phyloP scores from a whole-genome alignment of 179 eudicot species.

The Camellia oleifera region DNA sequence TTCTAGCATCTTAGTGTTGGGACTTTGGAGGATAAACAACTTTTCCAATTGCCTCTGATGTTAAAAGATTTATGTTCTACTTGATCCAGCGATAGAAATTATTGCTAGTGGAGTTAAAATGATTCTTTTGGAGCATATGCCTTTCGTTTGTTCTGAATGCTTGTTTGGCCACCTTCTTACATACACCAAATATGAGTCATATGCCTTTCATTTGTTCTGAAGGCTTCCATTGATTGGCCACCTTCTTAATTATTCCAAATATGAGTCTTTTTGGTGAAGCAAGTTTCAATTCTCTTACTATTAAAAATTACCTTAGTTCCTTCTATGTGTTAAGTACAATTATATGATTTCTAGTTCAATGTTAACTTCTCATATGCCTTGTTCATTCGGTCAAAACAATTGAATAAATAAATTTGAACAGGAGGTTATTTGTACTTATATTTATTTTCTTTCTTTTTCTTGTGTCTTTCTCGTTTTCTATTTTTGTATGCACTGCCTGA shows the following conservation, averaged over 20 bases:
- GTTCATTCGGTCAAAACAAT: neutral
- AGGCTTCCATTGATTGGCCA: too few species aligned
- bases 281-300: neutral
- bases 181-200: too few species aligned
- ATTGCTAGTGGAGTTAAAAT: neutral
- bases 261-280: neutral
- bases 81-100: constrained; percentile 7
- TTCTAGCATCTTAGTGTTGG: neutral
- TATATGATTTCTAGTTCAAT: too few species aligned
- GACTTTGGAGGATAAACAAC: neutral
- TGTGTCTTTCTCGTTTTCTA: neutral
- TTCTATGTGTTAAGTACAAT: neutral
- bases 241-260: neutral
- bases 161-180: neutral
- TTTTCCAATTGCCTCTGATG: neutral
- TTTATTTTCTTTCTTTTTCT: neutral
- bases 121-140: neutral
- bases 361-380: constrained; percentile 6
- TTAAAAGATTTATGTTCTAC: neutral
- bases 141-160: neutral
- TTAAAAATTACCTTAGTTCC: neutral
- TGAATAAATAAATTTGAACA: neutral
- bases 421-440: neutral
- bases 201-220: too few species aligned
- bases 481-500: neutral